Evolutionary conservation across 352 stramenopile species (phyloP).

Genomic region (Ophiocytium majus): DNA sequence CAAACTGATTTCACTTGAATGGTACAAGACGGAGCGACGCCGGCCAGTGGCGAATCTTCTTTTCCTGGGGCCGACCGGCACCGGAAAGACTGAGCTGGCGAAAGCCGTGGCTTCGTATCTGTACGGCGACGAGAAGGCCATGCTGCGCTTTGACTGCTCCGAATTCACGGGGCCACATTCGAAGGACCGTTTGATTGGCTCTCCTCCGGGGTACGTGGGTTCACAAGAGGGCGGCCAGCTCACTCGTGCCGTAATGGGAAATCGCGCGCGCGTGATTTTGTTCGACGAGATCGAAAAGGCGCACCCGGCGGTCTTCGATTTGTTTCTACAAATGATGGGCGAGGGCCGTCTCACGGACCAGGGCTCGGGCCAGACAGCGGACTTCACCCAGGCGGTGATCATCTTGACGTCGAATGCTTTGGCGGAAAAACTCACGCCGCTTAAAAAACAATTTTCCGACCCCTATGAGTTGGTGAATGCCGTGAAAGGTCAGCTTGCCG

Average conservation of each 20-base stretch:
- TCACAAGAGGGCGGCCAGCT: constrained; percentile 10
- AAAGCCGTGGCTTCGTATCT: constrained; percentile 83
- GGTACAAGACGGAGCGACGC: no score
- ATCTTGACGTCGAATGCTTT: no score
- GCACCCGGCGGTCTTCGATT: constrained; percentile 88
- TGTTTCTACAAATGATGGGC: constrained; percentile 86
- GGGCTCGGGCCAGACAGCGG: no score
- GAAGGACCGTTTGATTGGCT: constrained; percentile 57
- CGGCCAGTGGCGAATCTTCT: no score
- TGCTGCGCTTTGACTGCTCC: constrained; percentile 92
- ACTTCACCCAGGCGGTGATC: no score
- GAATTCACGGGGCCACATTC: constrained; percentile 93
- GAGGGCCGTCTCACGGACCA: constrained; percentile 87
- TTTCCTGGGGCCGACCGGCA: constrained; percentile 75
- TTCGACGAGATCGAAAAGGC: constrained; percentile 94
- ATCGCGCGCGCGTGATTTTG: constrained; percentile 83
- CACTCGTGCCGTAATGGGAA: constrained; percentile 78
- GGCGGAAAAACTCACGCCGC: no score
- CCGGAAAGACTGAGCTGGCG: constrained; percentile 84
- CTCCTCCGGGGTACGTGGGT: constrained; percentile 63
- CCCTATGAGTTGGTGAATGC: no score
- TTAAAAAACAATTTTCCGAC: no score
- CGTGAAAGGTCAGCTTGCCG: no score
- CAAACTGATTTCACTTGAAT: no score
- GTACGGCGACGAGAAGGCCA: constrained; percentile 79